Conservation (phyloP, 345 rosid genomes). For the Acer yangbiense region DNA sequence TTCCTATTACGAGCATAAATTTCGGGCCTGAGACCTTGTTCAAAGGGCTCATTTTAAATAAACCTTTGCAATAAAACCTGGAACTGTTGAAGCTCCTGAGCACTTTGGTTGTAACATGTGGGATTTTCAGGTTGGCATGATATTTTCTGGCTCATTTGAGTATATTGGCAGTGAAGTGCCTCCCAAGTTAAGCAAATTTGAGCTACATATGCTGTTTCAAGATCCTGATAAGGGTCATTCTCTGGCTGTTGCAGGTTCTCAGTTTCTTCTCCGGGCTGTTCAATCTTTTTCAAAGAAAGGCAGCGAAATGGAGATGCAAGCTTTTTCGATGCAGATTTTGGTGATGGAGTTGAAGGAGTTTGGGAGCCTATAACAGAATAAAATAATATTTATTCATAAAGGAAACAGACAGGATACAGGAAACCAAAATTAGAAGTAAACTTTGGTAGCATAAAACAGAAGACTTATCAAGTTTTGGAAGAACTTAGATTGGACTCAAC, state of each 20-base stretch:
- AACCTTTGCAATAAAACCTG: constrained; percentile 85
- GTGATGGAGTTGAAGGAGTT: constrained; percentile 71
- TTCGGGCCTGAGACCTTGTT: constrained; percentile 74
- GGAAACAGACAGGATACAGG: background rate
- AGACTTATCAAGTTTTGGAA: no score
- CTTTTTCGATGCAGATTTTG: constrained; percentile 79
- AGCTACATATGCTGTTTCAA: constrained; percentile 87
- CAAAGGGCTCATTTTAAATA: constrained; percentile 94
- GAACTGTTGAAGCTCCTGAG: constrained; percentile 90
- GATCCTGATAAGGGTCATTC: constrained; percentile 58
- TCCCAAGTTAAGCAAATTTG: constrained; percentile 98
- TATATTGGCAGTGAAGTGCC: constrained; percentile 93
- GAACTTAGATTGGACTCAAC: no score
- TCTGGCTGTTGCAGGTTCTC: constrained; percentile 56
- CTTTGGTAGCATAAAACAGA: background rate
- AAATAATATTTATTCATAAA: background rate
- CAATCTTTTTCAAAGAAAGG: constrained; percentile 72
- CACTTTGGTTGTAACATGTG: constrained; percentile 71
- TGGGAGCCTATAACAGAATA: constrained; percentile 43
- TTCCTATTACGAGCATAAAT: constrained; percentile 75
- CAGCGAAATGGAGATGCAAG: constrained; percentile 80
- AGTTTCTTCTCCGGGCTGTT: constrained; percentile 69
- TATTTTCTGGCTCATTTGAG: constrained; percentile 72
- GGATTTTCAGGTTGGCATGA: constrained; percentile 63
- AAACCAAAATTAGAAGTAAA: background rate